A percentile compares a stretch with the other conserved stretches of the same genome.
Conservation (phyloP, 2,329 filamentous ascomycete genomes). For the Cladosporium cucumerinum region DNA sequence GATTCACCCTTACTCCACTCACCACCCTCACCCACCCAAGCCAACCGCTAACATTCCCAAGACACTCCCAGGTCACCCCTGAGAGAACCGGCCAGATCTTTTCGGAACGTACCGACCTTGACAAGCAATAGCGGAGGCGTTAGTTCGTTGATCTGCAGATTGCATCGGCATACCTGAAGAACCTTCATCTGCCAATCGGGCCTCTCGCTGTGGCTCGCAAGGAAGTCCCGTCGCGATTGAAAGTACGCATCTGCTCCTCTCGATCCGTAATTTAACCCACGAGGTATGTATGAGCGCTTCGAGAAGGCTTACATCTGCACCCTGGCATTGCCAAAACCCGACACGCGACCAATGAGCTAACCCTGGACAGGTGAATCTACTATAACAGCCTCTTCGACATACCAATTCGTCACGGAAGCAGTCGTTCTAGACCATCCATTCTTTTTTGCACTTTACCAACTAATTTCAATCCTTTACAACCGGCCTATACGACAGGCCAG, state of each 20-base stretch:
- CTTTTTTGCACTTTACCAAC: constrained; percentile 48
- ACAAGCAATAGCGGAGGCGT: constrained; percentile 47
- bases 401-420: constrained; percentile 17
- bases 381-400: constrained; percentile 34
- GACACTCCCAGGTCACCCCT: constrained; percentile 38
- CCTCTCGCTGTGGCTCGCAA: constrained; percentile 44
- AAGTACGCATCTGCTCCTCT: constrained; percentile 25
- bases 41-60: constrained; percentile 43
- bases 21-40: constrained; percentile 28
- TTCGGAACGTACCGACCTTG: constrained; percentile 25
- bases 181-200: constrained; percentile 36
- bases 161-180: constrained; percentile 28
- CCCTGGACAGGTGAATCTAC: constrained; percentile 36
- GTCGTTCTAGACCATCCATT: constrained; percentile 37
- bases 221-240: constrained; percentile 32
- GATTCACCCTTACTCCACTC: constrained; percentile 34
- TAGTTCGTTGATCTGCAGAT: constrained; percentile 52
- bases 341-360: constrained; percentile 28
- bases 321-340: constrained; percentile 21
- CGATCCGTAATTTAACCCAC: constrained; percentile 46
- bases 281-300: constrained; percentile 41
- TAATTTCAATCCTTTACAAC: constrained; percentile 56
- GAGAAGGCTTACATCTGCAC: constrained; percentile 21
- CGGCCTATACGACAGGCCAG: constrained; percentile 43
- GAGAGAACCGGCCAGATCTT: constrained; percentile 30